Base-by-base conservation (phyloP, 805 yeast species). In the Yamadazyma philogaea region DNA sequence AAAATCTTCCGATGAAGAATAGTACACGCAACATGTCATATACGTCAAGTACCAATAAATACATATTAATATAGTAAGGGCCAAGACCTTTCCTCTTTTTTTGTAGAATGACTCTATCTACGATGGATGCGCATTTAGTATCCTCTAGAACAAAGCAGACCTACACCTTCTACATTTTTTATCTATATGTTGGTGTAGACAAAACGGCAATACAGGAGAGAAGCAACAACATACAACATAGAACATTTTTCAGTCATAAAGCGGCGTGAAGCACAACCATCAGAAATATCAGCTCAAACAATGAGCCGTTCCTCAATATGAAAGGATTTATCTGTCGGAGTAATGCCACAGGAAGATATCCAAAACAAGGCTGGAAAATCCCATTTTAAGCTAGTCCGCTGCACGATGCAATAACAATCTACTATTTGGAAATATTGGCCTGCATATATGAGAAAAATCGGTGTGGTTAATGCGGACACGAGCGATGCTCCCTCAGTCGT, bases 1-100 rank as follows among this genome's bases (percentile, higher is more conserved):
- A 48, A 24, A 24, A 24, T 24, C 28, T 24, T 24, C 28, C 10
- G 28, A 24, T 7, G 28, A 24, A 24, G 28, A 24, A 24, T 24
- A 24, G 8, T 24, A 24, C 10, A 24, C 10, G 10, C 10, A n/a
- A 24, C 28, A 24, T 7, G 28, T 24, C 28, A 24, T 24, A 5
- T 24, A 4, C 10, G 28, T 24, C 12, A 24, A n/a, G 10, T 24
- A 24, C 28, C 28, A 7, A 24, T 24, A 24, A n/a, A n/a, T 24
- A 5, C 10, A 24, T n/a, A 24, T 24, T 24, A 24, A 24, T 24
- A 24, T 24, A 24, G 28, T 24, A 24, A 24, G 28, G 12, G 12
- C 3, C 28, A 24, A 24, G 12, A 24, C n/a, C n/a, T n/a, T n/a
- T n/a, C n/a, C n/a, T n/a, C n/a, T n/a, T n/a, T n/a, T n/a, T n/a